These are phyloP conservation scores for Rutidosis leptorrhynchoides DNA, from an alignment of 129 eudicot genomes.

Conservation along the genomic window DNA sequence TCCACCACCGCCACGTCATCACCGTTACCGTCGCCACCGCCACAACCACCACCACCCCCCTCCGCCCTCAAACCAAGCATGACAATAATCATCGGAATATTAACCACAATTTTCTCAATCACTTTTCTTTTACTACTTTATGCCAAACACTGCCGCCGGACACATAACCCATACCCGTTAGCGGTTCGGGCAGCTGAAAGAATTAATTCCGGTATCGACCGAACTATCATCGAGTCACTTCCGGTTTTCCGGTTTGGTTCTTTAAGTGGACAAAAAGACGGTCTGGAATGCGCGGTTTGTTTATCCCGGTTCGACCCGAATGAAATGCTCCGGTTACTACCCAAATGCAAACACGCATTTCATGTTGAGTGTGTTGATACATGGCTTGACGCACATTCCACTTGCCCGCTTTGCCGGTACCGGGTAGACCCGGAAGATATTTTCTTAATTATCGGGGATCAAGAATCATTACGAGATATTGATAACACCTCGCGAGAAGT, in stretches of 20 bases:
- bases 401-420: conserved; percentile 88
- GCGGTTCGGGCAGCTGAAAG: conserved; percentile 11
- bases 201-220: conserved; percentile 67
- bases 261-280: conserved; percentile 67
- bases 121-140: conserved; percentile 68
- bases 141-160: conserved; percentile 57
- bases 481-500: neutral
- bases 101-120: conserved; percentile 60
- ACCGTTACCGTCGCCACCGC: neutral
- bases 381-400: conserved; percentile 93
- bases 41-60: conserved; percentile 9
- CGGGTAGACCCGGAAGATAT: conserved; percentile 86
- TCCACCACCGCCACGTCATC: conserved; percentile 12
- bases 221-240: conserved; percentile 56
- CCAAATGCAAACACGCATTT: conserved; percentile 89
- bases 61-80: conserved; percentile 49
- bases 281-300: conserved; percentile 90
- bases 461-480: conserved; percentile 21
- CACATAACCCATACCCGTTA: neutral
- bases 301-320: conserved; percentile 52
- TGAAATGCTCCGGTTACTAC: conserved; percentile 63
- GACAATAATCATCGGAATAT: conserved; percentile 48
- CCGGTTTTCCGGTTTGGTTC: conserved; percentile 79
- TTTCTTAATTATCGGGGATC: conserved; percentile 35
- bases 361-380: conserved; percentile 91